Conservation (phyloP, 352 stramenopile genomes). For the Globisporangium parvum region DNA sequence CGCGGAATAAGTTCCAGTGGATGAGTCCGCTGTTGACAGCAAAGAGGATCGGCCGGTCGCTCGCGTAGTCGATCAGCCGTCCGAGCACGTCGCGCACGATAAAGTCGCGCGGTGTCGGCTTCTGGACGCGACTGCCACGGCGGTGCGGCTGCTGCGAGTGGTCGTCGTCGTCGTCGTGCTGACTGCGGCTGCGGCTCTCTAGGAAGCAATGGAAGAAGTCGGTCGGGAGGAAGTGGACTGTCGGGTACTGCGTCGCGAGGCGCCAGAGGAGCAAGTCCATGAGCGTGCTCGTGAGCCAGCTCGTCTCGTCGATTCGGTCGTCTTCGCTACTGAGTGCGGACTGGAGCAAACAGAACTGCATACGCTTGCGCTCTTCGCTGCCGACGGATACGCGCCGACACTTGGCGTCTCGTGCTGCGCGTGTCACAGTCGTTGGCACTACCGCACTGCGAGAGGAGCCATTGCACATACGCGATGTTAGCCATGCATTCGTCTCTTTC, state of each 20-base stretch:
- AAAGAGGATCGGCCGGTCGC: conserved; percentile 66
- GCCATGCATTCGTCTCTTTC: background rate
- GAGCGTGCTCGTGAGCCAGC: conserved; percentile 78
- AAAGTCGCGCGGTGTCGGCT: conserved; percentile 1
- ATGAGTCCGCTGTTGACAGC: conserved; percentile 74
- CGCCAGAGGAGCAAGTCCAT: conserved; percentile 84
- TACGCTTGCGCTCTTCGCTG: conserved; percentile 10
- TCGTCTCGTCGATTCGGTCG: conserved; percentile 66
- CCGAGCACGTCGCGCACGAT: conserved; percentile 67
- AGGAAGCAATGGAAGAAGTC: conserved; percentile 78
- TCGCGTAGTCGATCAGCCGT: conserved; percentile 48
- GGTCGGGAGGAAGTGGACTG: conserved; percentile 78
- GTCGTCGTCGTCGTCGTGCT: conserved; percentile 3
- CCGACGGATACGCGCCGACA: conserved; percentile 7
- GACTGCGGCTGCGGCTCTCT: conserved; percentile 16
- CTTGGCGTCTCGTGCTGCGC: conserved; percentile 2
- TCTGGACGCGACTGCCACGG: too few relatives aligned
- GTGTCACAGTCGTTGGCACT: conserved; percentile 5
- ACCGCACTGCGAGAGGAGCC: background rate
- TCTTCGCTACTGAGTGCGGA: conserved; percentile 43
- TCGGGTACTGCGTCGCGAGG: conserved; percentile 63
- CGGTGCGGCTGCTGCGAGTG: background rate
- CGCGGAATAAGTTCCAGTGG: conserved; percentile 87
- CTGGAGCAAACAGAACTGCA: conserved; percentile 33
- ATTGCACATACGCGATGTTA: too few relatives aligned